Evolutionary conservation across 2,329 filamentous ascomycete genomes (phyloP).

Genomic region (Ilyonectria mors-panacis): DNA sequence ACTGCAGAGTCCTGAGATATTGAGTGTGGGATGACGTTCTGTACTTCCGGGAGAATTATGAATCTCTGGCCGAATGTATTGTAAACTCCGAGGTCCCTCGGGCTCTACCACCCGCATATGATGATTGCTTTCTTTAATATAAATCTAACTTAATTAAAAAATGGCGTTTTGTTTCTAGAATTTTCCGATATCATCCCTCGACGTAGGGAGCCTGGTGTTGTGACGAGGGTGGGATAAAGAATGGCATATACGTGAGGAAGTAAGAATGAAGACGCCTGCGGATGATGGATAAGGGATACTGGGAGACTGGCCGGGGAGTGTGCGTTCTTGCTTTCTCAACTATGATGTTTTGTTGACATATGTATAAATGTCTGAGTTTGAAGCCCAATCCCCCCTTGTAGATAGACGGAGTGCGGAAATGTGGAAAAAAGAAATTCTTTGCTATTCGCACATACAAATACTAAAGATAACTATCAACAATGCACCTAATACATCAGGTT

Average conservation of each 20-base stretch:
- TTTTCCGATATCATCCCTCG: slow-evolving; percentile 31
- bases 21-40: no score
- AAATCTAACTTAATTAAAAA: no score
- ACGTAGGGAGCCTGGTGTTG: slow-evolving; percentile 28
- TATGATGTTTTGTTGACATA: slow-evolving; percentile 24
- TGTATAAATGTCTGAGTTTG: slow-evolving; percentile 30
- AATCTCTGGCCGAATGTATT: no score
- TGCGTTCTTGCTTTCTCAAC: slow-evolving; percentile 20
- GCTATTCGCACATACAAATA: neutral
- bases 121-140: no score
- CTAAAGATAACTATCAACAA: no score
- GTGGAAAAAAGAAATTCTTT: slow-evolving; percentile 26
- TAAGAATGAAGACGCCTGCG: slow-evolving; percentile 1
- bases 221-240: slow-evolving; percentile 17
- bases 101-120: no score
- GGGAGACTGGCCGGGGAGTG: slow-evolving; percentile 17
- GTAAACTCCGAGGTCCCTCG: no score
- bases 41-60: no score
- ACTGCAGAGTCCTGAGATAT: no score
- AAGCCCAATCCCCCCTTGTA: slow-evolving; percentile 33
- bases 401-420: slow-evolving; percentile 45
- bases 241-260: slow-evolving; percentile 14
- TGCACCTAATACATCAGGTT: no score
- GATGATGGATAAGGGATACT: slow-evolving; percentile 18
- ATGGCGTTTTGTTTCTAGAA: slow-evolving; percentile 44